Base-by-base conservation (phyloP, 345 rosid genomes). In the Citrus trifoliata region DNA sequence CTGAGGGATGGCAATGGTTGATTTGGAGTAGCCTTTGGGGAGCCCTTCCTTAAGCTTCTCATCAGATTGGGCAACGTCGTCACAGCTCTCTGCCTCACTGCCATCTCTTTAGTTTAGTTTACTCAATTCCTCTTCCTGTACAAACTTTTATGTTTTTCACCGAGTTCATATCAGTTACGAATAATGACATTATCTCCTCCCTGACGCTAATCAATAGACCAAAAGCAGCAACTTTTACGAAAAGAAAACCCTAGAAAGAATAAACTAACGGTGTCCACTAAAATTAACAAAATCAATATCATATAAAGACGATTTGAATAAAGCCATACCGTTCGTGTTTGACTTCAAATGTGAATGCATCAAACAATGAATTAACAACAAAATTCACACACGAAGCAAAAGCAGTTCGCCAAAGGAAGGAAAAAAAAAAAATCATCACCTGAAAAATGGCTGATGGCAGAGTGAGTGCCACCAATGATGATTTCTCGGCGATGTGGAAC, bases 1-100 rank as follows among this genome's bases (percentile, higher is more conserved):
- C 98, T 78, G 22, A 93, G 90, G 13, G 98, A 93, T 0, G 97
- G 98, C 71, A 95, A 83, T 4, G 78, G 74, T 14, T 73, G 83
- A 67, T 70, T 83, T 0, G 71, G 25, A 66, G 7, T 59, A 73
- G 80, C 58, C n/a, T 66, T 77, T 73, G 71, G 76, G 40, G 78
- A 78, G 33, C 65, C 90, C 42, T 83, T 85, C 48, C 87, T 80
- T 30, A 88, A 80, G 78, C 81, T 86, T 77, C 83, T 80, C 10
- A 91, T 88, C 76, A 91, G 87, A 48, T 83, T 86, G 14, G 97
- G 97, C 71, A 94, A 83, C 7, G 87, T 80, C 48, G 76, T 82
- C 53, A 83, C 73, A 2, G 85, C 86, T 79, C 89, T 82, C 69
- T 80, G 87, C 78, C 95, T 81, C 80, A 71, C 86, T 73, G 93